These are phyloP conservation scores for Collybia mongolica DNA, from an alignment of 768 basidiomycete genomes.

Conservation along the genomic window DNA sequence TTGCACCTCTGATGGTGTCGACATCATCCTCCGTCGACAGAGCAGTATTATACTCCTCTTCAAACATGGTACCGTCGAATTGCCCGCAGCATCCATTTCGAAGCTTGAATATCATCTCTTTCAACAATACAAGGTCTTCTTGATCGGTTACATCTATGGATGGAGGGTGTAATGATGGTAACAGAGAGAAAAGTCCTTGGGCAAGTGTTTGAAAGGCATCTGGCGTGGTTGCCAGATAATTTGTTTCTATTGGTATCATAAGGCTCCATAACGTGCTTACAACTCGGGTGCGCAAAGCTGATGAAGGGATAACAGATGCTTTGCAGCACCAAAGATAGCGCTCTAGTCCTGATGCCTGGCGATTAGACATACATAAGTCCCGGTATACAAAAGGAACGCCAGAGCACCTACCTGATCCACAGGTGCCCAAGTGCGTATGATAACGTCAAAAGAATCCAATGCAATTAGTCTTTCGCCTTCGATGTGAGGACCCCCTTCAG, in stretches of 20 bases:
- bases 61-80: conserved; percentile 42
- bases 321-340: conserved; percentile 73
- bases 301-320: conserved; percentile 45
- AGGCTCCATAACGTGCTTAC: conserved; percentile 47
- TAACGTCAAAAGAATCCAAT: conserved; percentile 60
- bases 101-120: conserved; percentile 45
- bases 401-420: conserved; percentile 48
- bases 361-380: background rate
- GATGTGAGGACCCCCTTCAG: conserved; percentile 26
- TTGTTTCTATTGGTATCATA: conserved; percentile 41
- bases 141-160: conserved; percentile 12
- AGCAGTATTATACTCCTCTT: conserved; percentile 48
- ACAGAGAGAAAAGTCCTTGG: conserved; percentile 50
- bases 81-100: conserved; percentile 46
- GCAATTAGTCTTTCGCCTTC: conserved; percentile 57
- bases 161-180: conserved; percentile 34
- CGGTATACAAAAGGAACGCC: background rate
- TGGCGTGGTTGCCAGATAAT: conserved; percentile 39
- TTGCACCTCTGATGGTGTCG: conserved; percentile 27
- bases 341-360: conserved; percentile 46
- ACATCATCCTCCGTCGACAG: conserved; percentile 35
- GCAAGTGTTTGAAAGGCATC: conserved; percentile 50
- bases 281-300: conserved; percentile 45
- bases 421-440: conserved; percentile 55
- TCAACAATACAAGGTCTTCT: conserved; percentile 33